Base-by-base conservation (phyloP, 78 protist species). In the Monocercomonoides exilis region DNA sequence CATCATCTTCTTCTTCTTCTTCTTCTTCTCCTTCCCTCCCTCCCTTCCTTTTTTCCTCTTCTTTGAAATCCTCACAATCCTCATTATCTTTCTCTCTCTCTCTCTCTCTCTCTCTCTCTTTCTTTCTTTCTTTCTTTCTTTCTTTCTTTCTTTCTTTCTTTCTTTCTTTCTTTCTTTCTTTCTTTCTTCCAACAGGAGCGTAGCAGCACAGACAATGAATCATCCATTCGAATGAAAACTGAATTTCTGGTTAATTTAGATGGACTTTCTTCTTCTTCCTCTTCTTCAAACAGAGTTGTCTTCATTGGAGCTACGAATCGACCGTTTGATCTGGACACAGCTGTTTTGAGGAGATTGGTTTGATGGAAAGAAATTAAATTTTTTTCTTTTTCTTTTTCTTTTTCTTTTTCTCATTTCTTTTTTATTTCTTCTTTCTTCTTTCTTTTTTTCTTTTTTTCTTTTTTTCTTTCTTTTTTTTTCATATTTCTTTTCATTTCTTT, bases 251-350 rank as follows among this genome's bases (percentile, higher is more conserved):
- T 88, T 43, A 85, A 88, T 6, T 21, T 88, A 34, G 79, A 88
- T 1, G 90, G 90, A 45, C 46, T 81, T 29, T 85, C 82, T 35
- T 82, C 35, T 6, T 32, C 3, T 21, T 82, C 35, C 5, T 32
- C 3, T 21, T 21, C 80, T n/a, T 77, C 45, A 41, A 80, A 29
- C 45, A 46, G 87, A 3, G 45, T 88, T 29, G 41, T 88, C 1
- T 4, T 80, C 44, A 41, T 88, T 3, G 90, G 87, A 1, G 90
- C 90, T 38, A 88, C 90, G 35, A 88, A 88, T 77, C 1, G 41
- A 36, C 87, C 87, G 0, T 34, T 2, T 43, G 43, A 88, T 2
- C 0, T 88, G 41, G 90, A 88, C 80, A 11, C 29, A 2, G 90
- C 90, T 3, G 1, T 81, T 36, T n/a, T 80, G 64, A 3, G 90